phyloP scores from a whole-genome alignment of 148 eudicot genomes.

The Camellia sinensis region DNA sequence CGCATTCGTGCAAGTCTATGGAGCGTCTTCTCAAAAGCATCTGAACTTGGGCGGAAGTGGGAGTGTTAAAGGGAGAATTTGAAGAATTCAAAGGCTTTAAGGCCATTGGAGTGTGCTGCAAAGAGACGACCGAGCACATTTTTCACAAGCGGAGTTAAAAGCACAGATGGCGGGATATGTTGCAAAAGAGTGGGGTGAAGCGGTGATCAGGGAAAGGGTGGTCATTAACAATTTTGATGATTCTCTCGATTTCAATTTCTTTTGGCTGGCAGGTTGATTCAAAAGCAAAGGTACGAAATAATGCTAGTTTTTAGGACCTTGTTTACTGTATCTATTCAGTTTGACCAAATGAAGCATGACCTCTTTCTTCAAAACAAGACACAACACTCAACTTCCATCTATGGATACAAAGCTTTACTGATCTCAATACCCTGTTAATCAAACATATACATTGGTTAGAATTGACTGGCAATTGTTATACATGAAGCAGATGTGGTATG shows the following conservation, averaged over 20 bases:
- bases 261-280: constrained; percentile 24
- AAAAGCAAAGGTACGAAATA: constrained; percentile 18
- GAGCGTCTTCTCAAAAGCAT: constrained; percentile 78
- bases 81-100: constrained; percentile 84
- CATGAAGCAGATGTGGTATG: not conserved
- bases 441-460: too few relatives aligned
- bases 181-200: constrained; percentile 50
- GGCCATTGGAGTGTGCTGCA: constrained; percentile 70
- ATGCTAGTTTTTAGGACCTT: constrained; percentile 20
- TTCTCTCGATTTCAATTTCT: constrained; percentile 38
- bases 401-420: not conserved
- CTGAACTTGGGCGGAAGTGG: constrained; percentile 47
- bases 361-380: not conserved
- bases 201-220: constrained; percentile 67
- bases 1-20: constrained; percentile 86
- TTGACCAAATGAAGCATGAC: too few relatives aligned
- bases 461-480: not conserved
- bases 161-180: constrained; percentile 36
- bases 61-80: constrained; percentile 48
- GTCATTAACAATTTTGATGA: constrained; percentile 64
- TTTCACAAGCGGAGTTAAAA: constrained; percentile 58
- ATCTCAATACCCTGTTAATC: too few relatives aligned
- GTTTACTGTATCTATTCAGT: constrained; percentile 9
- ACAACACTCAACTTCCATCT: not conserved
- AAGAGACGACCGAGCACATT: constrained; percentile 74